Evolutionary conservation across 192 early-diverging fungal genomes (phyloP), one percentile per base, ranked within the genome.

Genomic region (Entrophospora sp.): DNA sequence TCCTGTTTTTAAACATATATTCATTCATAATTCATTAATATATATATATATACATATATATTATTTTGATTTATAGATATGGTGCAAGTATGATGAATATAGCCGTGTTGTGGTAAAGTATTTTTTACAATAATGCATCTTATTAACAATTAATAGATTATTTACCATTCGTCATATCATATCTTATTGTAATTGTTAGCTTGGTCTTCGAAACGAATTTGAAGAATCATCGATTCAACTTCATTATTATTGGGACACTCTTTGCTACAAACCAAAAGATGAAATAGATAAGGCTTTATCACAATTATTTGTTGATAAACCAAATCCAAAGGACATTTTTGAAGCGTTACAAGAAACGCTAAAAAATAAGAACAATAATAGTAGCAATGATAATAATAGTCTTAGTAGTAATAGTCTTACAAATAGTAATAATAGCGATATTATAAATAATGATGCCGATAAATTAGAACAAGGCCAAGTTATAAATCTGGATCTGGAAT

Each of bases 21-120:
- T 24, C 22, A 13, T 16, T 28, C 18, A 51, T n/a, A 0, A 8
- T 27, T 49, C 2, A 6, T 13, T 5, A 13, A 30, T 2, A 28
- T 18, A 3, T 4, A 32, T 32, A 28, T 31, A 4, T 25, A 37
- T 25, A 9, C 25, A 35, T 35, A 9, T 31, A 22, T 31, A 18
- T 44, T 1, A 45, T 1, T 12, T 18, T 36, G 16, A 58, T 38
- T 48, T 18, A 27, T 64, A 64, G 63, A 22, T 64, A 12, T 51
- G 45, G 48, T 64, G 32, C 28, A 64, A 52, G 35, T 64, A 64
- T 38, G 46, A 64, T 64, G 22, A 48, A 42, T 51, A 30, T 7
- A 4, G 10, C 20, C 20, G 25, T 2, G 22, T 32, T 6, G 36
- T 55, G 27, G 48, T 66, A 53, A 51, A 27, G 14, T 53, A 27